phyloP scores from a whole-genome alignment of 78 protist genomes.

The Speleostelium caveatum region DNA sequence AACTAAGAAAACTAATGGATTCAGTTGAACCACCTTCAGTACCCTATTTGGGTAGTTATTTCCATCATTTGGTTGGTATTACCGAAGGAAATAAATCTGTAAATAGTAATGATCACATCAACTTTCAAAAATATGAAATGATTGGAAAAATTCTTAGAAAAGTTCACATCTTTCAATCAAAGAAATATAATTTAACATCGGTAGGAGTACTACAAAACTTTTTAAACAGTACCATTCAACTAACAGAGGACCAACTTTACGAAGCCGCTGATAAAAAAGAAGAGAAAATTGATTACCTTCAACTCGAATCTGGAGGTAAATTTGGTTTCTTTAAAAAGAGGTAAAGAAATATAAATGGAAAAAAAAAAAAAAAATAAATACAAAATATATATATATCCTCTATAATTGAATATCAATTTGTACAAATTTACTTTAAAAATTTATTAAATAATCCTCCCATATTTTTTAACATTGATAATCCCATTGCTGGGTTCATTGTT shows the following conservation, averaged over 20 bases:
- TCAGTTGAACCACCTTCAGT: conserved; percentile 52
- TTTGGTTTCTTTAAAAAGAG: conserved; percentile 20
- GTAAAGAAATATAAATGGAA: neutral
- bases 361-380: no score
- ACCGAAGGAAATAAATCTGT: conserved; percentile 61
- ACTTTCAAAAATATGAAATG: conserved; percentile 68
- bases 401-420: no score
- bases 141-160: conserved; percentile 38
- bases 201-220: conserved; percentile 44
- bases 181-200: conserved; percentile 37
- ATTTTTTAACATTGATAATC: no score
- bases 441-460: no score
- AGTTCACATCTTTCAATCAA: conserved; percentile 13
- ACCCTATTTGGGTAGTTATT: conserved; percentile 57
- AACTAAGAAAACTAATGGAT: conserved; percentile 48
- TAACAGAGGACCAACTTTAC: conserved; percentile 18
- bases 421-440: no score
- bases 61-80: conserved; percentile 48
- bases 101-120: conserved; percentile 28
- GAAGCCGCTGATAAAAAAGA: conserved; percentile 8
- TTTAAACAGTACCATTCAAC: neutral
- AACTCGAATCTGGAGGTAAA: neutral
- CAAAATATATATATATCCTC: no score
- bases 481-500: no score
- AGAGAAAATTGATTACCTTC: conserved; percentile 6